phyloP scores from a whole-genome alignment of 257 asterid species.

The Vinca minor region DNA sequence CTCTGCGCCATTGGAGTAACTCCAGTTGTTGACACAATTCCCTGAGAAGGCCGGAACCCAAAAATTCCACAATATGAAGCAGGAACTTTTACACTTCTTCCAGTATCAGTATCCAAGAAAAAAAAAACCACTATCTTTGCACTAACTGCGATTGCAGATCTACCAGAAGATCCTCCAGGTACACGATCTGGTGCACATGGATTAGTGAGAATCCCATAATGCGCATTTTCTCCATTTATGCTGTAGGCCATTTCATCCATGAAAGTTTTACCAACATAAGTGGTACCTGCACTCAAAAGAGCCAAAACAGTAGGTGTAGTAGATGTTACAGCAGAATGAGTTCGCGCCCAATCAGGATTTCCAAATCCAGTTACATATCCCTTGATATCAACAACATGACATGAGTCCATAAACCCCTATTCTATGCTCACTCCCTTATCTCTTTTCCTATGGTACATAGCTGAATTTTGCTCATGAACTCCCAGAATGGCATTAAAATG shows the following conservation, averaged over 20 bases:
- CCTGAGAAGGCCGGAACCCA: conserved; percentile 90
- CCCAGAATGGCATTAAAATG: no score
- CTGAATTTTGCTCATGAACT: no score
- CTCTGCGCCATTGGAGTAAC: conserved; percentile 92
- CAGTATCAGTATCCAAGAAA: conserved; percentile 58
- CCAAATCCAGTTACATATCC: conserved; percentile 83
- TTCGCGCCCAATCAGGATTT: conserved; percentile 73
- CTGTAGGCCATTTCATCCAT: no score
- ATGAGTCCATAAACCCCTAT: no score
- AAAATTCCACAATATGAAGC: conserved; percentile 78
- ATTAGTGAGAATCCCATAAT: conserved; percentile 78
- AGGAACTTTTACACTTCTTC: conserved; percentile 80
- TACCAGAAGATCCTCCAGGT: conserved; percentile 97
- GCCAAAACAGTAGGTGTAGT: conserved; percentile 57
- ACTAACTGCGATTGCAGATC: conserved; percentile 88
- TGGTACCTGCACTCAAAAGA: conserved; percentile 61
- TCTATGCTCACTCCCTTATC: no score
- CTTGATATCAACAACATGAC: conserved; percentile 59
- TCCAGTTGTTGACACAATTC: conserved; percentile 51
- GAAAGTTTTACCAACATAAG: no score
- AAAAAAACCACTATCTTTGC: conserved; percentile 61
- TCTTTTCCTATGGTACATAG: no score
- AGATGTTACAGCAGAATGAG: conserved; percentile 59
- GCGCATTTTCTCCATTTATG: conserved; percentile 77
- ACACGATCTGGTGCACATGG: conserved; percentile 76